Conservation (phyloP, 805 yeast genomes). For the Wickerhamomyces queroliae region DNA sequence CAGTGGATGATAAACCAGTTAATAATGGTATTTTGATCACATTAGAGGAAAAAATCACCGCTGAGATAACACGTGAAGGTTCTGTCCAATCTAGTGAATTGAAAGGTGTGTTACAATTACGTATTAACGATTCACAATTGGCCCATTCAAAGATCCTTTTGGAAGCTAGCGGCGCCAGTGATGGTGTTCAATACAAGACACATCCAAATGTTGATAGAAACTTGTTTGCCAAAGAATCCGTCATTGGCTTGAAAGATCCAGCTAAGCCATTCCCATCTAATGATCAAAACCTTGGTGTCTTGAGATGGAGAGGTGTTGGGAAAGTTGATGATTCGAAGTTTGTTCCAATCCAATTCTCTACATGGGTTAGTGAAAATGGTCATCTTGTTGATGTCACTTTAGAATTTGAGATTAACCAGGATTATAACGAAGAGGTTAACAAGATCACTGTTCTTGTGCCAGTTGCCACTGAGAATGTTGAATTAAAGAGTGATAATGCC, state of each 20-base stretch:
- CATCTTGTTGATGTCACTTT: constrained; percentile 69
- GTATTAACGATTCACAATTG: constrained; percentile 71
- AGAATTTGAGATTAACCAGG: constrained; percentile 73
- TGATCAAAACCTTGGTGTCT: constrained; percentile 84
- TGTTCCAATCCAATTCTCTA: constrained; percentile 69
- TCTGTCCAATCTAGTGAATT: constrained; percentile 62
- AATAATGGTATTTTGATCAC: constrained; percentile 80
- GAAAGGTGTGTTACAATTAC: constrained; percentile 86
- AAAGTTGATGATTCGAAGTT: constrained; percentile 46
- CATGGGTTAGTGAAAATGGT: constrained; percentile 75
- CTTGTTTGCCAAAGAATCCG: constrained; percentile 48
- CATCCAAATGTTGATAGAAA: constrained; percentile 93
- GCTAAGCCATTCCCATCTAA: constrained; percentile 83
- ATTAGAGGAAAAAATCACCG: constrained; percentile 71
- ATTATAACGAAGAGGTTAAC: constrained; percentile 40
- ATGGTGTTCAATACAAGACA: constrained; percentile 72
- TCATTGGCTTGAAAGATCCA: constrained; percentile 72
- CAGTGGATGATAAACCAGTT: constrained; percentile 24
- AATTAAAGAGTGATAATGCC: constrained; percentile 47
- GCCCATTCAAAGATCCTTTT: constrained; percentile 63
- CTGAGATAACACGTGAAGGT: constrained; percentile 83
- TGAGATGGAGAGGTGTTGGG: constrained; percentile 84
- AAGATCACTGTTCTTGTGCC: constrained; percentile 61
- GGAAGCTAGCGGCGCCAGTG: constrained; percentile 39
- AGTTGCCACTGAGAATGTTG: constrained; percentile 49